These are phyloP conservation scores for Suillus ampliporus DNA, from an alignment of 768 basidiomycete genomes.

Conservation along the genomic window DNA sequence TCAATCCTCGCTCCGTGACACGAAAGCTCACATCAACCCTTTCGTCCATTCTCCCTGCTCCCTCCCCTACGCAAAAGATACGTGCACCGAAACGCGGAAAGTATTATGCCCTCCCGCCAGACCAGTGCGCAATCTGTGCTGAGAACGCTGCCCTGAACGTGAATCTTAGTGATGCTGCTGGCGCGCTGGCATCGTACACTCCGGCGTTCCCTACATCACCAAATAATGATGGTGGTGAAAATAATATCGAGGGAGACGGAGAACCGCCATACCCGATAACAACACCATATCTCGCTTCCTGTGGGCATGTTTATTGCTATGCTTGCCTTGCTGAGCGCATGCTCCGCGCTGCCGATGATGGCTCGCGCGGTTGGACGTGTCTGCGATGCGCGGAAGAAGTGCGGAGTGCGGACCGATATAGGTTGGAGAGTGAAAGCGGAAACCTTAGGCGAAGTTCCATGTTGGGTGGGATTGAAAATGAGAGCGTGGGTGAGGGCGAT, in stretches of 20 bases:
- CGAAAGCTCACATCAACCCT: conserved; percentile 52
- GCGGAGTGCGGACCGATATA: conserved; percentile 61
- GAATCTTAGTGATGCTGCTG: conserved; percentile 57
- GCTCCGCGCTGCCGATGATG: conserved; percentile 73
- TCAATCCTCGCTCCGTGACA: conserved; percentile 71
- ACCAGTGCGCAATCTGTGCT: conserved; percentile 91
- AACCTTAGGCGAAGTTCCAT: conserved; percentile 41
- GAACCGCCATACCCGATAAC: conserved; percentile 71
- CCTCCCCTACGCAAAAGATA: conserved; percentile 27
- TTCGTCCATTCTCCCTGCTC: conserved; percentile 40
- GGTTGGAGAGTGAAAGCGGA: conserved; percentile 21
- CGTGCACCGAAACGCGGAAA: conserved; percentile 50
- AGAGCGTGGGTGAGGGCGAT: conserved; percentile 31
- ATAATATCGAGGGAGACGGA: conserved; percentile 23
- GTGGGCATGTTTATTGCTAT: conserved; percentile 91
- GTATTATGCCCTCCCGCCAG: conserved; percentile 68
- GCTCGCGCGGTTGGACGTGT: conserved; percentile 74
- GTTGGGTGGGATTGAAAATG: conserved; percentile 41
- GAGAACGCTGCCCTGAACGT: conserved; percentile 72
- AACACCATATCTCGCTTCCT: conserved; percentile 83
- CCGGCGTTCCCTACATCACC: conserved; percentile 31
- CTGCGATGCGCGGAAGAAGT: conserved; percentile 77
- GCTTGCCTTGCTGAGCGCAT: conserved; percentile 88
- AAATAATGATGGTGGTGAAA: background rate
- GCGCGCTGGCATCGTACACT: conserved; percentile 46